phyloP scores from a whole-genome alignment of 1,284 basidiomycete genomes.

The Sporisorium graminicola region DNA sequence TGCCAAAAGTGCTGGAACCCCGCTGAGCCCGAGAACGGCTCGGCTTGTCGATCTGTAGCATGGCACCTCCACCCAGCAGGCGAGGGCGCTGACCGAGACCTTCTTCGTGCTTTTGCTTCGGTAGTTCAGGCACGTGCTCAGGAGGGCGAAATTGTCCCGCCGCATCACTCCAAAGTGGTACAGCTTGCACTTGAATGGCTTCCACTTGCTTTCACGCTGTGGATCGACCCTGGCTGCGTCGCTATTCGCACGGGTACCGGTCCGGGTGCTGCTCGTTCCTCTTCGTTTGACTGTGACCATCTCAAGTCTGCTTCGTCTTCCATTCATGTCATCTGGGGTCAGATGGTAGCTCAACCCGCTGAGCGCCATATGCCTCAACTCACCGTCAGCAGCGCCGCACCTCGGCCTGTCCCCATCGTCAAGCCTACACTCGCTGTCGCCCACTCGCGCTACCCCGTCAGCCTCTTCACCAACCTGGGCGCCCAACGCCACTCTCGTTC shows the following conservation, averaged over 20 bases:
- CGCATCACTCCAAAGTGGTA: slow-evolving; percentile 15
- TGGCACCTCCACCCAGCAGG: slow-evolving; percentile 57
- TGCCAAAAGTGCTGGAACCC: slow-evolving; percentile 42
- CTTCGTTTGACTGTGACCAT: slow-evolving; percentile 27
- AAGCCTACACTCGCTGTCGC: slow-evolving; percentile 17
- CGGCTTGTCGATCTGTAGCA: slow-evolving; percentile 41
- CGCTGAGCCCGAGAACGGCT: slow-evolving; percentile 45
- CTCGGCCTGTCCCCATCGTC: slow-evolving; percentile 43
- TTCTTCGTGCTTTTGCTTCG: slow-evolving; percentile 41
- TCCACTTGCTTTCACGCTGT: slow-evolving; percentile 48
- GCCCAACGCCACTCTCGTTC: slow-evolving; percentile 20
- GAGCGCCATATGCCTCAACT: slow-evolving; percentile 20
- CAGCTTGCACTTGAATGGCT: slow-evolving; percentile 41
- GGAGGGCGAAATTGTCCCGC: slow-evolving; percentile 32
- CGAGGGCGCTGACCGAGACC: slow-evolving; percentile 48
- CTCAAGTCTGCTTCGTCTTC: slow-evolving; percentile 14
- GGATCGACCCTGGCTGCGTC: slow-evolving; percentile 64
- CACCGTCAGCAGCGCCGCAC: slow-evolving; percentile 27
- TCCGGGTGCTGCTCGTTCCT: slow-evolving; percentile 30
- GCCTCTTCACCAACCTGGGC: slow-evolving; percentile 7
- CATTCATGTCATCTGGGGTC: slow-evolving; percentile 51
- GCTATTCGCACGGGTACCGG: slow-evolving; percentile 52
- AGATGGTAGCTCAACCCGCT: slow-evolving; percentile 24
- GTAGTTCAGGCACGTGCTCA: slow-evolving; percentile 26
- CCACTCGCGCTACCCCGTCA: slow-evolving; percentile 20